Conservation (phyloP, 2,329 filamentous ascomycete species). For the Trichoderma sp. region DNA sequence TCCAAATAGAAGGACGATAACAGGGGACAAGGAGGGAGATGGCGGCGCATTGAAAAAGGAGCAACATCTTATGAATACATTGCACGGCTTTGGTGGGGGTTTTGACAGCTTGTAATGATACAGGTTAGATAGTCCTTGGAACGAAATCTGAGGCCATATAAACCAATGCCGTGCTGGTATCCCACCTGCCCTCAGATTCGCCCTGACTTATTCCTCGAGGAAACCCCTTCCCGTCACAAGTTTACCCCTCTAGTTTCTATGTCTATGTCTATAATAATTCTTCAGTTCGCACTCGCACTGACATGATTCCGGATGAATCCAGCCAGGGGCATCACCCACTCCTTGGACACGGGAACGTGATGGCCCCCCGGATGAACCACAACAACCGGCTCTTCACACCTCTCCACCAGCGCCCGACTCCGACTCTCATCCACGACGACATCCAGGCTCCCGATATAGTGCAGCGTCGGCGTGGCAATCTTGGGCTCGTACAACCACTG, state of each 20-base stretch:
- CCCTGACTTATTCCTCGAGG: conserved; percentile 28
- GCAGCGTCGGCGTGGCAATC: conserved; percentile 75
- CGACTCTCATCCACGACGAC: conserved; percentile 82
- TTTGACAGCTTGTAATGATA: conserved; percentile 39
- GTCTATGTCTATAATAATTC: neutral
- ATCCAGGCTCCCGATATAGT: conserved; percentile 82
- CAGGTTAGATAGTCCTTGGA: conserved; percentile 41
- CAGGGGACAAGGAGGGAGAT: conserved; percentile 3
- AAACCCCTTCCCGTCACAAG: neutral
- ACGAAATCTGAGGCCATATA: conserved; percentile 37
- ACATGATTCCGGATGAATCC: conserved; percentile 63
- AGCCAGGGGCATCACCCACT: conserved; percentile 75
- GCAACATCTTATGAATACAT: conserved; percentile 15
- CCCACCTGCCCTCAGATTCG: conserved; percentile 31
- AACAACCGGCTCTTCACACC: conserved; percentile 58
- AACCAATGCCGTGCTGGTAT: conserved; percentile 35
- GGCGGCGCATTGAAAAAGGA: conserved; percentile 11
- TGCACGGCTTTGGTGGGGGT: conserved; percentile 26
- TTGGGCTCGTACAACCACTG: conserved; percentile 68
- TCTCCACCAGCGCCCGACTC: conserved; percentile 67
- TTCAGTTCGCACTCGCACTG: conserved; percentile 32
- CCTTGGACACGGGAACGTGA: conserved; percentile 80
- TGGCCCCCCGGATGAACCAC: conserved; percentile 84
- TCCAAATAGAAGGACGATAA: conserved; percentile 38
- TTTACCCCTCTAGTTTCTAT: neutral